Evolutionary conservation across 768 basidiomycete genomes (phyloP), one percentile per base, ranked within the genome.

Genomic region (Russula earlei): DNA sequence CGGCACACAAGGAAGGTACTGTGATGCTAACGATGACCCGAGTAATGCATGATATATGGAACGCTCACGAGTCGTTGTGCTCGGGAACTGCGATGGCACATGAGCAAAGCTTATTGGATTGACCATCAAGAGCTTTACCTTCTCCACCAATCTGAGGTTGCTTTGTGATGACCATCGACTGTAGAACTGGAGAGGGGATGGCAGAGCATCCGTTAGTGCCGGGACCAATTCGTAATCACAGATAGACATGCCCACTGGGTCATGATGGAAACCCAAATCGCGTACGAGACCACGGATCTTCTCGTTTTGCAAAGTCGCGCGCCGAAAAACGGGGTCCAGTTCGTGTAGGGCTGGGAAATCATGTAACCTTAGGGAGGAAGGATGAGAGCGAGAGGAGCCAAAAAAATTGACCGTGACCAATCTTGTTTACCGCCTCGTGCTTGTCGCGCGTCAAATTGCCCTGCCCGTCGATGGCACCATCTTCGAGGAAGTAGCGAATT

Each of bases 101-200:
- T 40, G 37, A 40, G 27, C 14, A 5, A 37, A 12, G 40, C 27
- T 25, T 33, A 29, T 20, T 11, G 11, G 29, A 20, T 17, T 19
- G 37, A 22, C 25, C 14, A 25, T 4, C 34, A 11, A 36, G 17
- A 9, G 29, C 8, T 4, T 33, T 54, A 92, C 92, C 92, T 80
- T 88, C 83, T 2, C 92, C 92, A 2, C 96, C 95, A 24, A 98
- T 94, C 52, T 85, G 76, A 5, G 89, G 83, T 66, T 97, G 93
- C 70, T 98, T 98, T 64, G 85, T 92, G 58, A 98, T 99, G 31
- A 95, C 75, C 93, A 96, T 96, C 2, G 88, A 91, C 66, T 95
- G 92, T 31, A 94, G 73, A 2, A 89, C 93, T 87, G 62, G 29
- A 52, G 37, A 8, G n/a, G 24, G 14, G 14, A 31, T 27, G 38